Evolutionary conservation across 495 filamentous ascomycete species (phyloP).

Genomic region (Aspergillus panamensis): DNA sequence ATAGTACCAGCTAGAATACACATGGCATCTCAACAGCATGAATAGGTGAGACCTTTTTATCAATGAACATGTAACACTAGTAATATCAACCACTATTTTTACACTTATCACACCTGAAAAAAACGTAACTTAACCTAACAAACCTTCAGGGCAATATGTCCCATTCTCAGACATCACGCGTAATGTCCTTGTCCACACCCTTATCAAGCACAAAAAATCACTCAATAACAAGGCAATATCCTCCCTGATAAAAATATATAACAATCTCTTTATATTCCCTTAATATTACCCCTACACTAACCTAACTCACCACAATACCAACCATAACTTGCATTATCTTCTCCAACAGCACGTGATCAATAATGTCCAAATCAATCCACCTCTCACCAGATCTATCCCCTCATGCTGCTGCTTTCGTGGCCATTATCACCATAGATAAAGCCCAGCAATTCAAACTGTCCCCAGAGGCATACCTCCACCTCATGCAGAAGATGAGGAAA

Average conservation of each 20-base stretch:
- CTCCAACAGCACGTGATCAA: constrained; percentile 65
- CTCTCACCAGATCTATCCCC: constrained; percentile 54
- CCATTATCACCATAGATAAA: constrained; percentile 60
- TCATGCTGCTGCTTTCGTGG: constrained; percentile 47
- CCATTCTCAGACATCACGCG: constrained; percentile 64
- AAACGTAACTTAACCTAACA: background rate
- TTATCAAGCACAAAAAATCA: constrained; percentile 49
- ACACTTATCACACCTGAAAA: no score
- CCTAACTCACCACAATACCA: constrained; percentile 36
- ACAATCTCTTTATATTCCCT: constrained; percentile 65
- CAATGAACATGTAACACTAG: background rate
- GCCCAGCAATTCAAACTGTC: constrained; percentile 65
- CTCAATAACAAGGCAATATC: constrained; percentile 42
- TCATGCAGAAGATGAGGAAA: constrained; percentile 30
- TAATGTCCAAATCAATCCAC: constrained; percentile 59
- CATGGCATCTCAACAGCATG: constrained; percentile 13
- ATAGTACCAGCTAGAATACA: constrained; percentile 12
- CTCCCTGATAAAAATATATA: constrained; percentile 61
- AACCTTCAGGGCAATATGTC: constrained; percentile 51
- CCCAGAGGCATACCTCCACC: constrained; percentile 56
- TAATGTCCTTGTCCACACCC: constrained; percentile 60
- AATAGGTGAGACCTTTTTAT: background rate
- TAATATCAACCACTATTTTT: background rate
- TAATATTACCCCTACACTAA: constrained; percentile 56
- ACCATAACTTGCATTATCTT: constrained; percentile 61